Conservation (phyloP, 129 eudicot genomes). For the Arctium lappa region DNA sequence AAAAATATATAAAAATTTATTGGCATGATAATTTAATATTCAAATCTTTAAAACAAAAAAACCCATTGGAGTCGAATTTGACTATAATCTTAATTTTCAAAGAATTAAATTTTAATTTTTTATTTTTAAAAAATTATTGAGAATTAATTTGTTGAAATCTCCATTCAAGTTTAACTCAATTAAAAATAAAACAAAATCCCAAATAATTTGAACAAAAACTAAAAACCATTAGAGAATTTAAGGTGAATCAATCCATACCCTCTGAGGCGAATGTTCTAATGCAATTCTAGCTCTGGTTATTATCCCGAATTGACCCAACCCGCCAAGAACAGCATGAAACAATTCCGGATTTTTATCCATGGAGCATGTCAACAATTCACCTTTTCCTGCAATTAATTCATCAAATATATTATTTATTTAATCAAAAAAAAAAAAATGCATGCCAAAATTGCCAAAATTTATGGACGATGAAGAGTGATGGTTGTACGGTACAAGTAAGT, state of each 20-base stretch:
- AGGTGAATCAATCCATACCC: conserved; percentile 20
- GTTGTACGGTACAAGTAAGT: conserved; percentile 23
- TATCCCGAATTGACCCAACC: conserved; percentile 65
- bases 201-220: too few relatives aligned
- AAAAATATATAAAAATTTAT: too few relatives aligned
- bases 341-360: conserved; percentile 35
- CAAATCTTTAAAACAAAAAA: too few relatives aligned
- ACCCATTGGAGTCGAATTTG: too few relatives aligned
- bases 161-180: too few relatives aligned
- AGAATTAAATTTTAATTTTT: too few relatives aligned
- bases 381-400: conserved; percentile 40
- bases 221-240: background rate
- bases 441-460: conserved; percentile 4
- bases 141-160: too few relatives aligned
- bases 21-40: background rate
- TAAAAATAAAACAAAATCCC: background rate
- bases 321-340: conserved; percentile 55
- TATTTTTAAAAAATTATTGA: too few relatives aligned
- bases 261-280: conserved; percentile 50
- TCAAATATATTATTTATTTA: background rate
- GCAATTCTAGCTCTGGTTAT: conserved; percentile 63
- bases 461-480: background rate
- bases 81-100: too few relatives aligned
- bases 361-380: conserved; percentile 52
- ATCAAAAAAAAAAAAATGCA: background rate